These are phyloP conservation scores for Grosmannia huntii DNA, from an alignment of 2,329 filamentous ascomycete species.

Conservation along the genomic window DNA sequence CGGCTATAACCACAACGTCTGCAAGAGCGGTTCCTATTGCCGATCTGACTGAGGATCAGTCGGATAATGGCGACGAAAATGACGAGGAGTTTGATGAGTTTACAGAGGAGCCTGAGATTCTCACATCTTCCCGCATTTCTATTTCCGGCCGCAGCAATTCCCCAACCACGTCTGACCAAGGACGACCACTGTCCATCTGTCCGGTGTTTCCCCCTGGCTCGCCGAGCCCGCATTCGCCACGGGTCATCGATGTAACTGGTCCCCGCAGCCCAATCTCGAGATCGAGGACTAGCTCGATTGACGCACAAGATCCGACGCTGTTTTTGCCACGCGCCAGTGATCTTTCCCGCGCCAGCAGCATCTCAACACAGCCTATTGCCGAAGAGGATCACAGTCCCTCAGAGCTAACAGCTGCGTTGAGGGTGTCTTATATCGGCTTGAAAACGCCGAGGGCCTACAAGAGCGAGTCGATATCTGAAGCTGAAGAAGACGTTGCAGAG, in stretches of 20 bases:
- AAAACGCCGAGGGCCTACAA: constrained; percentile 5
- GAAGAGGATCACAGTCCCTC: constrained; percentile 23
- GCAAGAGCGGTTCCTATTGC: constrained; percentile 1
- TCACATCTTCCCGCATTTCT: constrained; percentile 44
- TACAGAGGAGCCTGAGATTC: constrained; percentile 45
- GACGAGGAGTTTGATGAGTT: constrained; percentile 37
- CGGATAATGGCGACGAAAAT: constrained; percentile 40
- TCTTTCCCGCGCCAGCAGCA: constrained; percentile 26
- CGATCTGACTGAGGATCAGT: constrained; percentile 23
- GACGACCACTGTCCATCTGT: constrained; percentile 24
- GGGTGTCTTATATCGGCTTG: not conserved
- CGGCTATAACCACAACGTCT: constrained; percentile 6
- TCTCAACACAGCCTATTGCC: constrained; percentile 26
- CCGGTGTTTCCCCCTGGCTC: constrained; percentile 27
- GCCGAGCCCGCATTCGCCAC: constrained; percentile 40
- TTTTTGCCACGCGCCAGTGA: constrained; percentile 23
- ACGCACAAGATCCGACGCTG: constrained; percentile 29
- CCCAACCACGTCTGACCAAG: constrained; percentile 34
- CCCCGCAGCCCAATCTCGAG: constrained; percentile 35
- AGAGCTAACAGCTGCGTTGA: constrained; percentile 4
- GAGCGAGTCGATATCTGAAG: constrained; percentile 29
- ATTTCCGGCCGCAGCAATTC: constrained; percentile 37
- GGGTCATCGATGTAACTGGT: constrained; percentile 43
- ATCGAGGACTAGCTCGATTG: constrained; percentile 36
- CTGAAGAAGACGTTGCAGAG: constrained; percentile 22